Base-by-base conservation (phyloP, 164 flowering plant genomes). In the Chimonanthus praecox region DNA sequence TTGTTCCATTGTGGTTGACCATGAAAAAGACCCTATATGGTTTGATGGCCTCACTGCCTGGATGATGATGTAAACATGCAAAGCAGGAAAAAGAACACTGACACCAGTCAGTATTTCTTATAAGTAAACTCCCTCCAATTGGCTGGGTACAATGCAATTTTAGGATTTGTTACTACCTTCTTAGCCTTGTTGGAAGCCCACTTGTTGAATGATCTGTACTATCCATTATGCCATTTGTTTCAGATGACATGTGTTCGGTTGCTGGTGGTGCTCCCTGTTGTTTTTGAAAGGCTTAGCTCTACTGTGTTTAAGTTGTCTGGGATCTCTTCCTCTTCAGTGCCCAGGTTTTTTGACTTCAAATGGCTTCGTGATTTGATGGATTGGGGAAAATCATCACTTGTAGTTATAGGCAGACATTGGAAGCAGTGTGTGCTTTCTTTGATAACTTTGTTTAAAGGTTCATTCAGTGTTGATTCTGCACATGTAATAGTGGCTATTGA, bases 231-330 rank as follows among this genome's bases (percentile, higher is more conserved):
- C 33, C 33, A 16, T 73, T 73, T 80, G 63, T 79, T 79, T 69
- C 90, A 94, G 99, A 92, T 92, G 96, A 85, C 97, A 9, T 92
- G 94, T 83, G 84, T 93, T 62, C 97, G 99, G 20, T 16, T 92
- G 58, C 92, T 94, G 78, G 99, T 92, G 86, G 80, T 89, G 68
- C 82, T 91, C 49, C 99, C 99, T 68, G 78, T 85, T 66, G 76
- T 88, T 47, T 84, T 85, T 73, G 89, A 84, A 82, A 85, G 75
- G 75, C 82, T 91, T 64, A 50, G 7, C 58, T 75, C 76, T 43
- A 78, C 85, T 67, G 33, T 51, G 21, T 61, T 66, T 58, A 71
- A 69, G 64, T 18, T 69, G 43, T 73, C 75, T 64, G 77, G 78
- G 47, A 71, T 65, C 67, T 79, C 83, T 51, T 64, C 51, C 46